phyloP scores from a whole-genome alignment of 495 filamentous ascomycete species.

The Echria macrotheca region DNA sequence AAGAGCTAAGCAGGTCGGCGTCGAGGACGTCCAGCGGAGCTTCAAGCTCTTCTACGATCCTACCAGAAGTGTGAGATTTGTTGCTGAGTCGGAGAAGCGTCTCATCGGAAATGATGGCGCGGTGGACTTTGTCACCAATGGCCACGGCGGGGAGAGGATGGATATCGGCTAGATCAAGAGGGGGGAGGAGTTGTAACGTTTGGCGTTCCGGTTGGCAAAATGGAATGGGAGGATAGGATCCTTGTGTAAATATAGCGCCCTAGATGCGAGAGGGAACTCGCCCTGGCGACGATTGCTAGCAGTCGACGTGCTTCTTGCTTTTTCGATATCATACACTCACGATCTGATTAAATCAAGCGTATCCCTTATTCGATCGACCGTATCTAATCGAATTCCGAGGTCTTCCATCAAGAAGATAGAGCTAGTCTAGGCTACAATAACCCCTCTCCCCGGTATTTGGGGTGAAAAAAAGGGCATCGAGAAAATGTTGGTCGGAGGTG shows the following conservation, averaged over 20 bases:
- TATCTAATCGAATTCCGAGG: no score
- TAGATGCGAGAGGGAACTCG: constrained; percentile 10
- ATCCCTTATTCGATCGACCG: no score
- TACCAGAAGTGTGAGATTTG: constrained; percentile 79
- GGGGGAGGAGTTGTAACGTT: constrained; percentile 3
- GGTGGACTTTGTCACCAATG: constrained; percentile 67
- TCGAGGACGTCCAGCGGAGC: constrained; percentile 87
- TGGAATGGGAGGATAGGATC: constrained; percentile 6
- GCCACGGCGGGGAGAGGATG: constrained; percentile 62
- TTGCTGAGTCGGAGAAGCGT: constrained; percentile 81
- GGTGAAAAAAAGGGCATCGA: no score
- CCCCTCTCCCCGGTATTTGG: no score
- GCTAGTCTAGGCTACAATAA: no score
- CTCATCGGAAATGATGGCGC: constrained; percentile 83
- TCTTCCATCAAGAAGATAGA: no score
- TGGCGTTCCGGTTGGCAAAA: constrained; percentile 23
- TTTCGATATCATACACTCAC: constrained; percentile 8
- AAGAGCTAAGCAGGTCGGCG: constrained; percentile 67
- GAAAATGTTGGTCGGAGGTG: no score
- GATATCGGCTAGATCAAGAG: constrained; percentile 52
- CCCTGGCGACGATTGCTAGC: constrained; percentile 5
- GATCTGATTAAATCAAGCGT: not conserved
- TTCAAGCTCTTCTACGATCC: constrained; percentile 93
- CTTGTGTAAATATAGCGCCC: constrained; percentile 8
- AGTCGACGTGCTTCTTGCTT: not conserved